Evolutionary conservation across 176 grass and related monocot species (phyloP).

Genomic region (Rhynchospora pubera): DNA sequence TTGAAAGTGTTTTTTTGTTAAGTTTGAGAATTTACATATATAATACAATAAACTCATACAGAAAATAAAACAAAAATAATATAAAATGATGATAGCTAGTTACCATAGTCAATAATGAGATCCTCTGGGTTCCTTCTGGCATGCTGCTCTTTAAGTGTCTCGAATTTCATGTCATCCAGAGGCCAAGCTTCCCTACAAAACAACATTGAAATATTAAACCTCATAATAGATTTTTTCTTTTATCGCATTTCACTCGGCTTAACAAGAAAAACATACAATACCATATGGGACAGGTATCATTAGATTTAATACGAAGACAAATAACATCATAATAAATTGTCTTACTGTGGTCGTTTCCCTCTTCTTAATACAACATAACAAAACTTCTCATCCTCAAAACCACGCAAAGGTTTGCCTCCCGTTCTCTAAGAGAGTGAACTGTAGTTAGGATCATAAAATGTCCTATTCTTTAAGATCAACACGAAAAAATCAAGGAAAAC

Average conservation of each 20-base stretch:
- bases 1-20: background rate
- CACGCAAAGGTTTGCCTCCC: conserved; percentile 72
- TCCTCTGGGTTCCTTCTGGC: conserved; percentile 76
- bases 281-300: background rate
- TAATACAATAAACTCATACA: background rate
- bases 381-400: conserved; percentile 98
- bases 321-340: conserved; percentile 19
- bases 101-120: conserved; percentile 92
- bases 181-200: conserved; percentile 75
- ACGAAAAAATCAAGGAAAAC: conserved; percentile 1
- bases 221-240: background rate
- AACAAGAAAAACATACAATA: background rate
- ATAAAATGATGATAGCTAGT: background rate
- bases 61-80: background rate
- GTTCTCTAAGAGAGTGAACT: conserved; percentile 49
- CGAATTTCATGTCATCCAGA: conserved; percentile 84
- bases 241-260: background rate
- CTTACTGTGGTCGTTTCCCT: conserved; percentile 86
- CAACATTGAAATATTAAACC: conserved; percentile 8
- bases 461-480: background rate
- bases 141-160: conserved; percentile 75
- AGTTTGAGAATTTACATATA: background rate
- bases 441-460: background rate
- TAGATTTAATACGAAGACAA: background rate
- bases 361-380: conserved; percentile 92